Percentiles rank a stretch among this genome's conserved stretches.
Evolutionary conservation across 2,329 filamentous ascomycete species (phyloP).

Genomic region (Fusarium pilosicola): DNA sequence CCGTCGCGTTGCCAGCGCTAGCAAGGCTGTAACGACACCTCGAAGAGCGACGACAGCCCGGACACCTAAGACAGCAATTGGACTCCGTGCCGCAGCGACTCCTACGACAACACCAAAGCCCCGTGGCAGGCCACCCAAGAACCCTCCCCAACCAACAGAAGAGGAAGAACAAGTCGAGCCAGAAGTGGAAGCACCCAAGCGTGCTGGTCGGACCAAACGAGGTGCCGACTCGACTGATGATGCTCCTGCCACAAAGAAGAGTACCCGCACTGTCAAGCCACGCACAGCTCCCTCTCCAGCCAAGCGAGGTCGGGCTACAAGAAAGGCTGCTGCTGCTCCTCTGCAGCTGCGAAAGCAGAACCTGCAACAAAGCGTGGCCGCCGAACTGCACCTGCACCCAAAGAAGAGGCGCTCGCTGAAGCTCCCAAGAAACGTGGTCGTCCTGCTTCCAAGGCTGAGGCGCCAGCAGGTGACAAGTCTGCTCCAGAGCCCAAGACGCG

Average conservation of each 20-base stretch:
- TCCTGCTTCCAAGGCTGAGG: conserved; percentile 20
- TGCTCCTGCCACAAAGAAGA: conserved; percentile 8
- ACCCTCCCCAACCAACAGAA: conserved; percentile 5
- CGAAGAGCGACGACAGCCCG: neutral
- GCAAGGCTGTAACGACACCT: conserved; percentile 22
- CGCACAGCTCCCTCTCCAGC: conserved; percentile 33
- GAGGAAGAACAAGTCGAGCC: conserved; percentile 5
- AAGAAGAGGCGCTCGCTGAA: neutral
- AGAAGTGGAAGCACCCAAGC: conserved; percentile 1
- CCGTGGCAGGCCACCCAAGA: conserved; percentile 39
- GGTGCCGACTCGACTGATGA: neutral
- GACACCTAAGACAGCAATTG: conserved; percentile 23
- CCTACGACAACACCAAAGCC: conserved; percentile 33
- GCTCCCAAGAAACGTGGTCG: conserved; percentile 38
- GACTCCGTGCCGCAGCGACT: conserved; percentile 8
- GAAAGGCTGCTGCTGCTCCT: conserved; percentile 3
- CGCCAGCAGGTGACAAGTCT: neutral
- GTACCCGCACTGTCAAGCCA: conserved; percentile 12
- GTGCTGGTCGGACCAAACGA: neutral
- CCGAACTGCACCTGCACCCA: conserved; percentile 11
- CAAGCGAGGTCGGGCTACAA: conserved; percentile 34
- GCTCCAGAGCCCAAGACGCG: conserved; percentile 18
- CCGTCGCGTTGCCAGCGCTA: conserved; percentile 23
- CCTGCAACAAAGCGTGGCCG: conserved; percentile 18
- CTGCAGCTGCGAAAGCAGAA: conserved; percentile 10